A percentile compares a stretch with the other conserved stretches of the same genome.
phyloP scores from a whole-genome alignment of 2,329 filamentous ascomycete genomes.

The Xylariaceae sp. region DNA sequence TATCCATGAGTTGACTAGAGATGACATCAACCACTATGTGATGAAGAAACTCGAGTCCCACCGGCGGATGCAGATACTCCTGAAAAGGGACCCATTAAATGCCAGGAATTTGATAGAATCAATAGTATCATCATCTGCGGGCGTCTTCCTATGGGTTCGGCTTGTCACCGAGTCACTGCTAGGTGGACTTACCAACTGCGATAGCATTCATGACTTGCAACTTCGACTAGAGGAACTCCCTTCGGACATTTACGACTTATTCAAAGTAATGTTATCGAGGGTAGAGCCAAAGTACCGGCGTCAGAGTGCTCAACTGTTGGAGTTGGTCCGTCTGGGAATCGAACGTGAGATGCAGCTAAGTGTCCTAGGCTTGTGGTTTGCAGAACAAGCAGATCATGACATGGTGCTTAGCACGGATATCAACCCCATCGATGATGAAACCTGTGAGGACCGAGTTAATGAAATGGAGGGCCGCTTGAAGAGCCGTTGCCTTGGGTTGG shows the following conservation, averaged over 20 bases:
- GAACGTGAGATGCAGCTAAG: not conserved
- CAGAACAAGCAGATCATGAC: constrained; percentile 15
- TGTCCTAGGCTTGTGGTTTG: constrained; percentile 24
- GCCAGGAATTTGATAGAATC: constrained; percentile 7
- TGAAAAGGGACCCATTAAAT: constrained; percentile 3
- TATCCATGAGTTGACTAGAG: constrained; percentile 23
- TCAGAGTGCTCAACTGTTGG: constrained; percentile 17
- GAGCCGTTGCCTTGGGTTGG: constrained; percentile 23
- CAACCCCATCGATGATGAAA: constrained; percentile 10
- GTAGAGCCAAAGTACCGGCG: constrained; percentile 10
- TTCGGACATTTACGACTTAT: constrained; percentile 24
- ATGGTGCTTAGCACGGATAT: constrained; percentile 7
- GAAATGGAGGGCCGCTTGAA: constrained; percentile 21
- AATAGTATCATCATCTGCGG: constrained; percentile 18
- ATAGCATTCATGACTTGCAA: constrained; percentile 23
- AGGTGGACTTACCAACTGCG: constrained; percentile 22
- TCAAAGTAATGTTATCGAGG: constrained; percentile 17
- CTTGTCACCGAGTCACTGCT: constrained; percentile 24
- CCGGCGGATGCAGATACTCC: constrained; percentile 14
- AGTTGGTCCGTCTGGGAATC: constrained; percentile 3
- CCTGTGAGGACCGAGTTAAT: constrained; percentile 9
- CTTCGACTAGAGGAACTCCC: constrained; percentile 19
- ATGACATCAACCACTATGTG: constrained; percentile 24
- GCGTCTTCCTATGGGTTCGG: constrained; percentile 29
- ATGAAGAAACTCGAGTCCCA: constrained; percentile 15